Conservation (phyloP, 23 red algal genomes). For the Chondrus crispus region DNA sequence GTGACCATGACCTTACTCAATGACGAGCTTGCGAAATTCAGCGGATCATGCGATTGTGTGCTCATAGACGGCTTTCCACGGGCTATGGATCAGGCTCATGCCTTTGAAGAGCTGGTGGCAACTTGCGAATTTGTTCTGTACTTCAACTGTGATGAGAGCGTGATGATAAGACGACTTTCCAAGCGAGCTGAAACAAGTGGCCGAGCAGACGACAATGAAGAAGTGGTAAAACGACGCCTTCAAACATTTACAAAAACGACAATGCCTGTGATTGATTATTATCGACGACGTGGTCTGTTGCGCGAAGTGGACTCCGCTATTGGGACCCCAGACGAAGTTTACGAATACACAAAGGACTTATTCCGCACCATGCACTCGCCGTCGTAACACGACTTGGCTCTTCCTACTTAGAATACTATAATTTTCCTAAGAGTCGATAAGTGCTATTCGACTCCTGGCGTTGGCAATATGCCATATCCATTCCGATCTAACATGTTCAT, state of each 20-base stretch:
- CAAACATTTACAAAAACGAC: slow-evolving; percentile 74
- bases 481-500: too few species aligned
- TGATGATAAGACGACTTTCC: slow-evolving; percentile 57
- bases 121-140: slow-evolving; percentile 66
- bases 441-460: too few species aligned
- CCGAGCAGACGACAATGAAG: slow-evolving; percentile 68
- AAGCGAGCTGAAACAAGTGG: slow-evolving; percentile 59
- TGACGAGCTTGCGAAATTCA: slow-evolving; percentile 19
- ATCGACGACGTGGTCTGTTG: slow-evolving; percentile 56
- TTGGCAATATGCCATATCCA: too few species aligned
- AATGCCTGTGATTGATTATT: slow-evolving; percentile 84
- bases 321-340: slow-evolving; percentile 53
- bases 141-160: slow-evolving; percentile 56
- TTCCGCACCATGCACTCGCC: slow-evolving; percentile 17
- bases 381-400: too few species aligned
- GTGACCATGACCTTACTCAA: slow-evolving; percentile 80
- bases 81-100: slow-evolving; percentile 83
- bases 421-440: too few species aligned
- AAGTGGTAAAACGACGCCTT: slow-evolving; percentile 56
- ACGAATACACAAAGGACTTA: slow-evolving; percentile 16
- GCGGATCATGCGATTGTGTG: slow-evolving; percentile 39
- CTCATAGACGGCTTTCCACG: slow-evolving; percentile 96
- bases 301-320: slow-evolving; percentile 53
- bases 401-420: too few species aligned
- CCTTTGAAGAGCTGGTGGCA: slow-evolving; percentile 67